Percentiles rank a stretch among this genome's conserved stretches.
These are phyloP conservation scores for Suillus americanus DNA, from an alignment of 768 basidiomycete species.

Conservation along the genomic window DNA sequence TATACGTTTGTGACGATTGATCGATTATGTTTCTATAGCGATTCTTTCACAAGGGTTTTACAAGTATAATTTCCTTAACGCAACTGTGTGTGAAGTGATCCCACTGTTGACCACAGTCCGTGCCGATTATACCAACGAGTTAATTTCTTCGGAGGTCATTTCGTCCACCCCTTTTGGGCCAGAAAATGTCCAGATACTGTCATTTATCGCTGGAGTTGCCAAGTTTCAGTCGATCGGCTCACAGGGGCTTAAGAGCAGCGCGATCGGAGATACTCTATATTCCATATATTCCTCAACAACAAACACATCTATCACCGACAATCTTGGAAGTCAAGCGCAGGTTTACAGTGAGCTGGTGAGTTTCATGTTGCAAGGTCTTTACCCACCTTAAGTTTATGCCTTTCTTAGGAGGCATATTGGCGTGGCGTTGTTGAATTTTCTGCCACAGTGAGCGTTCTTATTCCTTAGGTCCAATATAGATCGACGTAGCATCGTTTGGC, in stretches of 20 bases:
- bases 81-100: constrained; percentile 9
- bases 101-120: neutral
- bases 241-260: too few relatives aligned
- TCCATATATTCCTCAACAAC: too few relatives aligned
- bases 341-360: constrained; percentile 11
- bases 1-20: neutral
- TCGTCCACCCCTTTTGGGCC: too few relatives aligned
- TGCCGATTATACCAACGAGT: too few relatives aligned
- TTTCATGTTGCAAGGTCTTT: neutral
- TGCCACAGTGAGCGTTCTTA: too few relatives aligned
- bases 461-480: neutral
- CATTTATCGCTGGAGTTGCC: too few relatives aligned
- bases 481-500: neutral
- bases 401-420: constrained; percentile 15
- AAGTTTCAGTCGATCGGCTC: too few relatives aligned
- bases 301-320: too few relatives aligned
- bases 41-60: constrained; percentile 2
- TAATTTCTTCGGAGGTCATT: too few relatives aligned
- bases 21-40: neutral
- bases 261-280: too few relatives aligned
- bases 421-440: constrained; percentile 16
- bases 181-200: too few relatives aligned
- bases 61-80: constrained; percentile 9
- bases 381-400: too few relatives aligned
- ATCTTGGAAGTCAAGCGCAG: neutral